Percentiles rank a stretch among this genome's conserved stretches.
Evolutionary conservation across 164 flowering plant species (phyloP).

Genomic region (grape (Vitis vinifera)): DNA sequence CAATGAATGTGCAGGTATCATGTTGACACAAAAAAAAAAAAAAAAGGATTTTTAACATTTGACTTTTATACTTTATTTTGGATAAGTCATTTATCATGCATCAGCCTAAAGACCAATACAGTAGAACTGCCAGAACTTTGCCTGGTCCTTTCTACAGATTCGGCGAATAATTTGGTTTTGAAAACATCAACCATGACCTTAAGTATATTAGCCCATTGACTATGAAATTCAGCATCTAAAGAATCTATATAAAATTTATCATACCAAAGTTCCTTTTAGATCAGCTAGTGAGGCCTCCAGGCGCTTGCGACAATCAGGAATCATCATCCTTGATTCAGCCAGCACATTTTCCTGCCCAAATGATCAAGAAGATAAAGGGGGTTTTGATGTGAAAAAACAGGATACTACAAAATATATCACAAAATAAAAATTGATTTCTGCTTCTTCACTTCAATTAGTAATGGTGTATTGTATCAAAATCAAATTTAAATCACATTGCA

Average conservation of each 20-base stretch:
- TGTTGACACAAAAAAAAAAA: too few species aligned
- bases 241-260: background rate
- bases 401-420: background rate
- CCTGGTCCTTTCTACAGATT: too few species aligned
- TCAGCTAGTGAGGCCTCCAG: constrained; percentile 77
- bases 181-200: too few species aligned
- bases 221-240: background rate
- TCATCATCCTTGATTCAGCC: constrained; percentile 98
- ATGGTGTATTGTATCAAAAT: too few species aligned
- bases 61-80: too few species aligned
- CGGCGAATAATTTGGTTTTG: too few species aligned
- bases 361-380: background rate
- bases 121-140: background rate
- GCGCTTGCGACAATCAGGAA: constrained; percentile 92
- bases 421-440: background rate
- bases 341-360: constrained; percentile 77
- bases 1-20: too few species aligned
- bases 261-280: constrained; percentile 68
- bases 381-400: background rate
- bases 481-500: too few species aligned
- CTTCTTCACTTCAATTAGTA: too few species aligned
- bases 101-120: background rate
- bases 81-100: too few species aligned
- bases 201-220: too few species aligned
- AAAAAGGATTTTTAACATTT: too few species aligned